phyloP scores from a whole-genome alignment of 2,329 filamentous ascomycete species.

The Colletotrichum viniferum region DNA sequence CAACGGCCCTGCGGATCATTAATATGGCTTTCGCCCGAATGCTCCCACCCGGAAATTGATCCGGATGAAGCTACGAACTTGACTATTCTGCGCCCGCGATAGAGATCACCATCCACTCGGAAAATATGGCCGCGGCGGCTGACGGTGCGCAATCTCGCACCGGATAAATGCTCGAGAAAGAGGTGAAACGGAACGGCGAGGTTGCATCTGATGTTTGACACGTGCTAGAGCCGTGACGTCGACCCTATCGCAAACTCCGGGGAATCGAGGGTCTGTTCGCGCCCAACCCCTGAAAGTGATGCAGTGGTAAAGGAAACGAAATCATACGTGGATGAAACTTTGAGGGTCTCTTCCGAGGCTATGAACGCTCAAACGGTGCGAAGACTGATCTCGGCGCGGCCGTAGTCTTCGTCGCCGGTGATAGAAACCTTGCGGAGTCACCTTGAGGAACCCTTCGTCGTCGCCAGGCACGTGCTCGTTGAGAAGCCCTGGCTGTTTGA shows the following conservation, averaged over 20 bases:
- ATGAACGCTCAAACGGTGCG: neutral
- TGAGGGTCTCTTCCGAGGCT: neutral
- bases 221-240: slow-evolving; percentile 8
- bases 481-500: neutral
- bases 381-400: neutral
- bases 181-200: neutral
- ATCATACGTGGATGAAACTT: neutral
- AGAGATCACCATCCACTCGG: neutral
- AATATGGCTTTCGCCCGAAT: neutral
- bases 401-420: neutral
- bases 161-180: neutral
- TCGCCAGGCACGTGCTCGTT: neutral
- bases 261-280: slow-evolving; percentile 9
- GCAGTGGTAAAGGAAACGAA: neutral
- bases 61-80: neutral
- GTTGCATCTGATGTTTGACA: slow-evolving; percentile 15
- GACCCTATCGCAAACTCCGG: neutral
- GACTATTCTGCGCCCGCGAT: neutral
- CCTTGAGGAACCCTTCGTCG: neutral
- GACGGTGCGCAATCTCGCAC: neutral
- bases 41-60: neutral
- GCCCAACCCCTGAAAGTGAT: neutral
- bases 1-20: neutral
- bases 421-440: neutral
- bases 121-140: neutral